phyloP scores from a whole-genome alignment of 345 rosid species.

The Euphorbia lathyris region DNA sequence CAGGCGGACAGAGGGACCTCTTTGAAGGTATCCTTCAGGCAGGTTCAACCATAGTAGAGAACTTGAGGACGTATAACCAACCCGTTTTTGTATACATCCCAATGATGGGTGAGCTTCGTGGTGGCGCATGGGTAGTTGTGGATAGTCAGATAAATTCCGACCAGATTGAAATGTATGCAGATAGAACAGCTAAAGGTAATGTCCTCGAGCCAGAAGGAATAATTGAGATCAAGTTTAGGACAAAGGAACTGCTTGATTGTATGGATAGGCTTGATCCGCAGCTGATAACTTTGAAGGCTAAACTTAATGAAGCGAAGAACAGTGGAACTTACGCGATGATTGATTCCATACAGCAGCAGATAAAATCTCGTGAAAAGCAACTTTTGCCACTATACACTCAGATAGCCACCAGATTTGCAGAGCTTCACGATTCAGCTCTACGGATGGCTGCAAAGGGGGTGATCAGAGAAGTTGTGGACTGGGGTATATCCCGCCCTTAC shows the following conservation, averaged over 20 bases:
- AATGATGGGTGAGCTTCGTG: conserved; percentile 98
- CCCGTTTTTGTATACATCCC: conserved; percentile 99
- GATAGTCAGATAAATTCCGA: conserved; percentile 92
- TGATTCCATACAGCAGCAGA: conserved; percentile 65
- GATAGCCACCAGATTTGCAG: conserved; percentile 91
- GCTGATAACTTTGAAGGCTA: conserved; percentile 57
- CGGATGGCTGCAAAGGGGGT: conserved; percentile 98
- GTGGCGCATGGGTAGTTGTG: conserved; percentile 99
- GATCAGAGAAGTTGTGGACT: conserved; percentile 84
- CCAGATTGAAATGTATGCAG: conserved; percentile 98
- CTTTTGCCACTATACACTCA: conserved; percentile 87
- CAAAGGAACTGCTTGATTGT: conserved; percentile 89
- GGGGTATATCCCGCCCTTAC: conserved; percentile 63
- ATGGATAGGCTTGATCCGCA: conserved; percentile 92
- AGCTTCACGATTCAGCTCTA: conserved; percentile 86
- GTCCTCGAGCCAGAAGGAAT: conserved; percentile 99
- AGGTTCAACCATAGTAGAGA: conserved; percentile 96
- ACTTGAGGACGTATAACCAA: conserved; percentile 89
- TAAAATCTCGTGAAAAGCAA: conserved; percentile 73
- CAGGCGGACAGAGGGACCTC: conserved; percentile 98
- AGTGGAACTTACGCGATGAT: conserved; percentile 34
- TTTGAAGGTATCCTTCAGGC: conserved; percentile 99
- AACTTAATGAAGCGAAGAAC: conserved; percentile 67
- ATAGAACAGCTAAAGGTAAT: conserved; percentile 85
- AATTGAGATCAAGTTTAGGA: conserved; percentile 93